These are phyloP conservation scores for Laetiporus sulphureus DNA, from an alignment of 1,284 basidiomycete genomes.

Conservation along the genomic window DNA sequence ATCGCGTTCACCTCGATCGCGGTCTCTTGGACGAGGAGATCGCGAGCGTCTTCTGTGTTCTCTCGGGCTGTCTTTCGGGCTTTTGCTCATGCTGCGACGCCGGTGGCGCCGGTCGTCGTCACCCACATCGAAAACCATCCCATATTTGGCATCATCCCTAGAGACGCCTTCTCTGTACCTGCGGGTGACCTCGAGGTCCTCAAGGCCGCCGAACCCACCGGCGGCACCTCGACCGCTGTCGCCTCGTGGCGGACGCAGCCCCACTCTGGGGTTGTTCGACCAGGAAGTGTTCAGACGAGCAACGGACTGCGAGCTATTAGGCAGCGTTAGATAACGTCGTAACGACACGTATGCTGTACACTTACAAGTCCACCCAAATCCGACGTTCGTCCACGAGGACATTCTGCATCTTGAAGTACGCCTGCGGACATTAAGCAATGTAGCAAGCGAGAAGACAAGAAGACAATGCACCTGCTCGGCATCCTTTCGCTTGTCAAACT, in stretches of 20 bases:
- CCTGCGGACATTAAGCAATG: constrained; percentile 37
- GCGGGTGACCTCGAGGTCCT: constrained; percentile 64
- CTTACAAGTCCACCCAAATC: constrained; percentile 97
- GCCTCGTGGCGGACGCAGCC: constrained; percentile 28
- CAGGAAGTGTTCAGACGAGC: constrained; percentile 63
- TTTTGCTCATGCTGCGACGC: constrained; percentile 24
- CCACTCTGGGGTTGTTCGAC: constrained; percentile 68
- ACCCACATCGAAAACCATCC: constrained; percentile 71
- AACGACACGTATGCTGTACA: constrained; percentile 14
- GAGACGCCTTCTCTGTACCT: constrained; percentile 49
- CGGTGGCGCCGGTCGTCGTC: constrained; percentile 17
- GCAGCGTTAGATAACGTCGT: constrained; percentile 2
- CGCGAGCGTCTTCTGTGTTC: constrained; percentile 15
- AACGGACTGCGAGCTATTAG: constrained; percentile 82
- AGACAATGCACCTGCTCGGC: constrained; percentile 72
- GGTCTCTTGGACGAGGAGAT: constrained; percentile 18
- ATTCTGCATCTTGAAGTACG: constrained; percentile 99
- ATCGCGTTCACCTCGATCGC: constrained; percentile 15
- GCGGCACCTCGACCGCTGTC: constrained; percentile 22
- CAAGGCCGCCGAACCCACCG: constrained; percentile 58
- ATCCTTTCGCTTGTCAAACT: constrained; percentile 90
- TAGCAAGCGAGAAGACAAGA: not conserved
- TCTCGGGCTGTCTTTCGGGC: constrained; percentile 17
- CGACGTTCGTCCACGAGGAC: constrained; percentile 97
- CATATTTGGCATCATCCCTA: constrained; percentile 38